Evolutionary conservation across 2,329 filamentous ascomycete genomes (phyloP).

Genomic region (Fusarium sterilihyphosum): DNA sequence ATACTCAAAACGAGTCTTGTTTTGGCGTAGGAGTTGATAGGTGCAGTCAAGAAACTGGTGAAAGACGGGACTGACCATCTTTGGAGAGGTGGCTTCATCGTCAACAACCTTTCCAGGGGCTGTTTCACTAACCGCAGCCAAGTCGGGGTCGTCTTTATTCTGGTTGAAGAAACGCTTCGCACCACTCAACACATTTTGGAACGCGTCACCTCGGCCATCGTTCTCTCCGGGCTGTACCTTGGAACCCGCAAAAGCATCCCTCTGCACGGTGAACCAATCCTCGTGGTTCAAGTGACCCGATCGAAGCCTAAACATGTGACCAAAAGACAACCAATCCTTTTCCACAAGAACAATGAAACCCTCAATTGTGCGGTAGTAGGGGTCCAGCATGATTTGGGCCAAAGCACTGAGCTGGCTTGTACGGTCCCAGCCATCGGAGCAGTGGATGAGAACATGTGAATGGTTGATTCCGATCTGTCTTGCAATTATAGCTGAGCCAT

Average conservation of each 20-base stretch:
- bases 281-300: conserved; percentile 88
- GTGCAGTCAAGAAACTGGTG: conserved; percentile 97
- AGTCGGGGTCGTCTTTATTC: conserved; percentile 70
- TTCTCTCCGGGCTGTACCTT: conserved; percentile 70
- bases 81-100: conserved; percentile 79
- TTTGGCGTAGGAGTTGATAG: conserved; percentile 87
- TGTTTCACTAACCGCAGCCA: conserved; percentile 59
- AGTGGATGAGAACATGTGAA: conserved; percentile 95
- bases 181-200: conserved; percentile 88
- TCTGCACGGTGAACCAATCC: conserved; percentile 92
- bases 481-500: conserved; percentile 85
- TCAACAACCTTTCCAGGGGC: conserved; percentile 55
- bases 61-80: conserved; percentile 94
- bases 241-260: conserved; percentile 76
- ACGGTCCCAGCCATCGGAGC: conserved; percentile 98
- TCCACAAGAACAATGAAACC: conserved; percentile 95
- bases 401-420: conserved; percentile 94
- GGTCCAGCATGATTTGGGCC: conserved; percentile 92
- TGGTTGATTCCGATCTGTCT: conserved; percentile 90
- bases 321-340: conserved; percentile 98
- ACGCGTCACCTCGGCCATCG: conserved; percentile 74
- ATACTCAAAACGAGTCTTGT: conserved; percentile 92
- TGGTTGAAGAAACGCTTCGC: conserved; percentile 91
- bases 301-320: conserved; percentile 96
- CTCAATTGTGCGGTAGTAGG: conserved; percentile 92